Conservation (phyloP, 2,329 filamentous ascomycete genomes). For the Diplodia corticola region DNA sequence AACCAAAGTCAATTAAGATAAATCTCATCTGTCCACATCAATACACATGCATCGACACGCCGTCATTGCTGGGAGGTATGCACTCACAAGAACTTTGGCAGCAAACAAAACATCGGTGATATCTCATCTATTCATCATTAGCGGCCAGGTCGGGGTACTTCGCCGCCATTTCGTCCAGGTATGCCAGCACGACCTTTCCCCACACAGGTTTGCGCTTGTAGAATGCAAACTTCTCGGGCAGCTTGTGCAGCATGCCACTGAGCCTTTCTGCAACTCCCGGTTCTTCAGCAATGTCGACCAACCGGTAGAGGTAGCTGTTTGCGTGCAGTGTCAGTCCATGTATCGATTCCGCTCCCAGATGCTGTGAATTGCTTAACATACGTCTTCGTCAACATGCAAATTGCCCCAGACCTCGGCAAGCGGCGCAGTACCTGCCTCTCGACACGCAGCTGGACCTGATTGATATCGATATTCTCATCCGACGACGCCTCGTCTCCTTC, state of each 20-base stretch:
- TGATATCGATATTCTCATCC: conserved; percentile 7
- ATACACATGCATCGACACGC: background rate
- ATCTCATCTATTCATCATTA: background rate
- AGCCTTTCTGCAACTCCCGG: conserved; percentile 15
- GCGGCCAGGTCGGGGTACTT: background rate
- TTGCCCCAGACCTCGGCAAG: conserved; percentile 3
- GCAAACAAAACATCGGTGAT: background rate
- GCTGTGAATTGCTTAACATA: background rate
- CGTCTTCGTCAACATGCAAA: conserved; percentile 22
- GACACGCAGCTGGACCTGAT: conserved; percentile 18
- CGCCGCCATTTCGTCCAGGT: conserved; percentile 18
- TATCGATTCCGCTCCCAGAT: background rate
- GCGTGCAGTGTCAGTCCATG: background rate
- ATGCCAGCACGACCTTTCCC: conserved; percentile 11
- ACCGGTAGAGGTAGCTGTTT: conserved; percentile 8
- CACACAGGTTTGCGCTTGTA: conserved; percentile 21
- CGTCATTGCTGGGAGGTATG: background rate
- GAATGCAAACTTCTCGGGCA: conserved; percentile 17
- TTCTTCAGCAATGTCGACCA: conserved; percentile 18
- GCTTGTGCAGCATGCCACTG: conserved; percentile 15
- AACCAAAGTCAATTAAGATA: background rate
- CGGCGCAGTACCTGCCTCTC: conserved; percentile 15
- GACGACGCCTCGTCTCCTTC: background rate
- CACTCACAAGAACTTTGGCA: background rate
- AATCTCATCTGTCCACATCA: background rate